Percentiles rank a stretch among this genome's conserved stretches.
These are phyloP conservation scores for Calonectria naviculata DNA, from an alignment of 2,329 filamentous ascomycete species.

Conservation along the genomic window DNA sequence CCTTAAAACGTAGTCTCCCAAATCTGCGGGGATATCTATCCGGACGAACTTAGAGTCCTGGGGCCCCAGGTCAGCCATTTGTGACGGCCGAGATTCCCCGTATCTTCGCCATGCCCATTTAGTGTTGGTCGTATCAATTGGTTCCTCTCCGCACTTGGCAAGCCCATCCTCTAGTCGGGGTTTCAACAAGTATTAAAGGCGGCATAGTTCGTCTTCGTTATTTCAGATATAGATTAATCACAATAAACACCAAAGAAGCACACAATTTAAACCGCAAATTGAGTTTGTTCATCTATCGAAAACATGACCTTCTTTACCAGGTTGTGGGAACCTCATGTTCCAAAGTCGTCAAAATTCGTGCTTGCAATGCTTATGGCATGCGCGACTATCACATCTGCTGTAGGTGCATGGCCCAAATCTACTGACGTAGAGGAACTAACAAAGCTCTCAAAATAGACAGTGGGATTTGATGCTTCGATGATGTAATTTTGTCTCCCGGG, in stretches of 20 bases:
- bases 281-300: background rate
- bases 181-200: background rate
- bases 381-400: background rate
- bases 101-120: background rate
- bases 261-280: background rate
- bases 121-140: background rate
- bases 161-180: too few species aligned
- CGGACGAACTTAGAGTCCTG: background rate
- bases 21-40: background rate
- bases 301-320: background rate
- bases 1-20: background rate
- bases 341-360: background rate
- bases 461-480: background rate
- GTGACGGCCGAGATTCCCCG: too few species aligned
- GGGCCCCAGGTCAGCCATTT: background rate
- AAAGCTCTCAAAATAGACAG: background rate
- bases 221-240: background rate
- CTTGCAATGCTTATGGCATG: background rate
- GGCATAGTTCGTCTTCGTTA: too few species aligned
- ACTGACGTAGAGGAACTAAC: background rate
- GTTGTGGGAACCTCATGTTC: background rate
- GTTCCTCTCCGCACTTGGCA: background rate
- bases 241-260: background rate
- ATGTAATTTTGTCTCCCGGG: background rate
- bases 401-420: background rate